phyloP scores from a whole-genome alignment of 257 asterid genomes.

The Solanum peruvianum region DNA sequence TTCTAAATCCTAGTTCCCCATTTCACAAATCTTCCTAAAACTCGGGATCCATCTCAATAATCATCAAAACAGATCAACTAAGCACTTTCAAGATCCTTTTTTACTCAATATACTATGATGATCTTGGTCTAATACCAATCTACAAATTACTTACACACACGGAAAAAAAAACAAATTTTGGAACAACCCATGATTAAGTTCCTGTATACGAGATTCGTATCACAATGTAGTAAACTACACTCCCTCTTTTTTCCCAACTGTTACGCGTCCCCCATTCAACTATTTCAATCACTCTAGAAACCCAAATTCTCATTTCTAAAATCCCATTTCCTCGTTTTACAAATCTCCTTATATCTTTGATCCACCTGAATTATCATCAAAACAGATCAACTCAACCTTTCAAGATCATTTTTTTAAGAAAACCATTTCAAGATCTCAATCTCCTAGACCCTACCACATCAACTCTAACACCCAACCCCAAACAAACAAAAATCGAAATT shows the following conservation, averaged over 20 bases:
- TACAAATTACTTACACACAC: background rate
- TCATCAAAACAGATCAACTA: background rate
- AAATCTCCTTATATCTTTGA: background rate
- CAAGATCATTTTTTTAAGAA: background rate
- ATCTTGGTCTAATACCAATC: background rate
- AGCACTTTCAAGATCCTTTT: background rate
- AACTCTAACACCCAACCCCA: background rate
- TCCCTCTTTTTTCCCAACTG: background rate
- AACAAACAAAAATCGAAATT: background rate
- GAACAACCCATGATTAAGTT: background rate
- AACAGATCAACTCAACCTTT: background rate
- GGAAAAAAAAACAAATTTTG: background rate
- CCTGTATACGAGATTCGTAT: conserved; percentile 30
- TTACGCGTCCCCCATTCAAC: background rate
- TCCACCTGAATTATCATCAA: background rate
- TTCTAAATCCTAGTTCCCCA: no score
- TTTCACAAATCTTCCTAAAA: background rate
- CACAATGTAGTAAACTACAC: background rate
- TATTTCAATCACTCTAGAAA: background rate
- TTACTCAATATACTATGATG: background rate
- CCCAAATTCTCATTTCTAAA: background rate
- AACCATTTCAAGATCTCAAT: background rate
- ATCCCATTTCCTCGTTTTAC: background rate
- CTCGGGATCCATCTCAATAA: background rate
- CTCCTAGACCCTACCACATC: background rate